Evolutionary conservation across 768 basidiomycete species (phyloP), one percentile per base, ranked within the genome.

Genomic region (Phanerodontia chrysosporium): DNA sequence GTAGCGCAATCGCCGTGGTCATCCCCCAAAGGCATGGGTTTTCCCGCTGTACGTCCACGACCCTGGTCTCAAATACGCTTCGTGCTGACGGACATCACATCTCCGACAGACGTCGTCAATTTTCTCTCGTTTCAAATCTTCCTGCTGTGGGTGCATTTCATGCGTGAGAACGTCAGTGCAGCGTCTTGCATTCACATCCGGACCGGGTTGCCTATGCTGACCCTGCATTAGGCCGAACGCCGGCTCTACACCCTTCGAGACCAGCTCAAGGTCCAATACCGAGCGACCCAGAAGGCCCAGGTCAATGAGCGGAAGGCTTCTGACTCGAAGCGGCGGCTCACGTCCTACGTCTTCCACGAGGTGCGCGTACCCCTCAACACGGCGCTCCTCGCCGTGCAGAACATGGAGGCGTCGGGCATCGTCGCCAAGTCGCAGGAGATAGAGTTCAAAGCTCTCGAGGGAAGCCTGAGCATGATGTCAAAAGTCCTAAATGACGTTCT

Each of bases 381-480:
- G 44, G 89, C 89, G 12, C 75, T 95, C 14, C 77, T 96, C 51
- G 92, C 95, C 1, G 89, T 95, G 18, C 95, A 97, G 74, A 96
- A 98, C 67, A 86, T 96, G 82, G 87, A 89, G 61, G 92, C 90
- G 0, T 84, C 84, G 0, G 84, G 87, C 9, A 81, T 82, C 1
- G 81, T 96, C 49, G 79, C 81, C 2, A 85, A 83, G 63, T 83
- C 87, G 39, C 88, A 94, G 66, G 86, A 89, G 61, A 85, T 95
- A 57, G 94, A 97, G 75, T 94, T 95, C 67, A 86, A 85, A 65
- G 95, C 91, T 5, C 79, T 95, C n/a, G 84, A 85, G 65, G 89
- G 89, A 1, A 89, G 87, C 66, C 73, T 95, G 51, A 86, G 83
- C 58, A 91, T 92, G 87, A 95, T 95, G 94, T 85, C 86, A 32